These are phyloP conservation scores for Capillidium rhysosporum DNA, from an alignment of 371 early-diverging fungal species.

Conservation along the genomic window DNA sequence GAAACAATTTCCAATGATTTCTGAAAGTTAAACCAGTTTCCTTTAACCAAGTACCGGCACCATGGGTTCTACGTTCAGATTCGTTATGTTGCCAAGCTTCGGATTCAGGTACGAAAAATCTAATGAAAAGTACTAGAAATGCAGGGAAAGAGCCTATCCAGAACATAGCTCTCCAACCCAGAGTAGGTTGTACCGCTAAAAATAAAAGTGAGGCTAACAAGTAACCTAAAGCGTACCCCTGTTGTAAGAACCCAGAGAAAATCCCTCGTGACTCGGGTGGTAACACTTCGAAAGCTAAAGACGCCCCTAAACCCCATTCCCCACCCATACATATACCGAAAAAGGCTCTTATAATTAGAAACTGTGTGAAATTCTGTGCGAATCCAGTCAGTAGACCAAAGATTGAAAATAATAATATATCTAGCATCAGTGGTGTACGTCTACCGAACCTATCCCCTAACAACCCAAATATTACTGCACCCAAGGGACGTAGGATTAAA, in stretches of 20 bases:
- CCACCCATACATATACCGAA: constrained; percentile 58
- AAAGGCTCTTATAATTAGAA: constrained; percentile 26
- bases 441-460: constrained; percentile 45
- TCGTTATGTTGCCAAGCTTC: constrained; percentile 18
- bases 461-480: constrained; percentile 46
- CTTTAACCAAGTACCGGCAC: constrained; percentile 9
- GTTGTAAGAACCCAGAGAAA: constrained; percentile 50
- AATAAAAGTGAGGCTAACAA: constrained; percentile 35
- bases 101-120: constrained; percentile 42
- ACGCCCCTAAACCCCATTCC: constrained; percentile 60
- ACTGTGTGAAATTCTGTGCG: constrained; percentile 24
- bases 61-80: constrained; percentile 15
- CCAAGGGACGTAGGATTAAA: constrained; percentile 38
- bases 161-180: constrained; percentile 46
- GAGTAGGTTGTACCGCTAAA: constrained; percentile 22
- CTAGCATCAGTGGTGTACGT: constrained; percentile 39
- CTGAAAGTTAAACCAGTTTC: neutral
- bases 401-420: constrained; percentile 35
- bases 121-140: constrained; percentile 26
- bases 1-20: neutral
- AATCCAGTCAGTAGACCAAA: constrained; percentile 47
- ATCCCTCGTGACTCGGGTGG: constrained; percentile 42
- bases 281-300: constrained; percentile 45
- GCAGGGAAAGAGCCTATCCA: constrained; percentile 46
- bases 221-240: constrained; percentile 46